Percentiles rank a stretch among this genome's conserved stretches.
These are phyloP conservation scores for Sindora glabra DNA, from an alignment of 306 rosid species.

Conservation along the genomic window DNA sequence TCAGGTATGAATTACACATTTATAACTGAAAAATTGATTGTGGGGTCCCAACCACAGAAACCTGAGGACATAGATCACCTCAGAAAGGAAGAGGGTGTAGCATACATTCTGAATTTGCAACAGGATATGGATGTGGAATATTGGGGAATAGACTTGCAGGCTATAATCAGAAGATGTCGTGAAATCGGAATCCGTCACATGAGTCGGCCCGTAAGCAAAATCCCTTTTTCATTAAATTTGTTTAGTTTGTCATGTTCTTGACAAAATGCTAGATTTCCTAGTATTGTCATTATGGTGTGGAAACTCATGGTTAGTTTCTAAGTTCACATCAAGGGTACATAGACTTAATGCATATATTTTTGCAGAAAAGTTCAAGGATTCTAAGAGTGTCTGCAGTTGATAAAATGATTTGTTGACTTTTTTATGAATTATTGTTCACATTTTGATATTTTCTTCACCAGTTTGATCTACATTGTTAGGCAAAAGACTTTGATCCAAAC, in stretches of 20 bases:
- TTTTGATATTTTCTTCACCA: background rate
- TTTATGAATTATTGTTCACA: slow-evolving; percentile 2
- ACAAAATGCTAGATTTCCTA: background rate
- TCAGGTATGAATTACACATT: slow-evolving; percentile 88
- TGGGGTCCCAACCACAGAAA: slow-evolving; percentile 96
- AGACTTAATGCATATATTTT: background rate
- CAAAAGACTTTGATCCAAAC: slow-evolving; percentile 83
- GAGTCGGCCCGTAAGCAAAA: slow-evolving; percentile 67
- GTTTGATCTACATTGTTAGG: slow-evolving; percentile 33
- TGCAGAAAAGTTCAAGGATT: background rate
- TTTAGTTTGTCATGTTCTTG: background rate
- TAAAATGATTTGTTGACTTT: background rate
- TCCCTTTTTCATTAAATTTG: background rate
- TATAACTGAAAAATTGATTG: slow-evolving; percentile 69
- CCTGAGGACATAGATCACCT: slow-evolving; percentile 75
- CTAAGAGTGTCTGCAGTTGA: background rate
- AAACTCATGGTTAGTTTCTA: background rate
- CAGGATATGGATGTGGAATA: slow-evolving; percentile 81
- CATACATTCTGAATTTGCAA: slow-evolving; percentile 85
- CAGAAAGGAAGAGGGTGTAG: slow-evolving; percentile 65
- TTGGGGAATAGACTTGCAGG: slow-evolving; percentile 74
- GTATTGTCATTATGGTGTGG: background rate
- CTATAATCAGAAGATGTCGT: slow-evolving; percentile 43
- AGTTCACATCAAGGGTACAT: background rate
- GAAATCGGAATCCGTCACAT: slow-evolving; percentile 62